phyloP scores from a whole-genome alignment of 2,329 filamentous ascomycete genomes.

The Fusarium goolgardi region DNA sequence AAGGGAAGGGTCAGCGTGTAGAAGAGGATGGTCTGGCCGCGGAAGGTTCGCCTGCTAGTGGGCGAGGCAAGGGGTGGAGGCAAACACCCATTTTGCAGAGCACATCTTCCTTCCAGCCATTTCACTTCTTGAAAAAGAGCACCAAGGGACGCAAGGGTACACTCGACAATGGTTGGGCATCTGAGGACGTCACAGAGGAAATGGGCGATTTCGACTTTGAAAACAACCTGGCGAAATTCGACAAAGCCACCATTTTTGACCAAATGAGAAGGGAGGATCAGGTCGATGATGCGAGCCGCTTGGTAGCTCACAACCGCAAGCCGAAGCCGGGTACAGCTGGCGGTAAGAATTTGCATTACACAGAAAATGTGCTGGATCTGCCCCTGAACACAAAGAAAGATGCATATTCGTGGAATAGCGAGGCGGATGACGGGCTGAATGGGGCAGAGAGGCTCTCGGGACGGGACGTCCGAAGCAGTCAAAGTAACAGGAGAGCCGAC shows the following conservation, averaged over 20 bases:
- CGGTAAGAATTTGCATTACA: conserved; percentile 91
- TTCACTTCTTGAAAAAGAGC: conserved; percentile 69
- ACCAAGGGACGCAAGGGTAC: conserved; percentile 58
- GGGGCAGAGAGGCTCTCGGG: conserved; percentile 61
- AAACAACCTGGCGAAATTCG: conserved; percentile 89
- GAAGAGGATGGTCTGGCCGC: conserved; percentile 45
- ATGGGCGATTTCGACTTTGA: conserved; percentile 96
- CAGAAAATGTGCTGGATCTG: conserved; percentile 87
- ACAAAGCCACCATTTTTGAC: conserved; percentile 91
- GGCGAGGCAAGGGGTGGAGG: conserved; percentile 66
- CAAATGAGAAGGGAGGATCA: conserved; percentile 90
- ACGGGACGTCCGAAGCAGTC: conserved; percentile 63
- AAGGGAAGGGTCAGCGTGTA: conserved; percentile 46
- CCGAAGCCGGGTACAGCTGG: conserved; percentile 76
- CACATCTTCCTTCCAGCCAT: conserved; percentile 72
- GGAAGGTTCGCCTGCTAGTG: conserved; percentile 46
- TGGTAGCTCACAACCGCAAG: conserved; percentile 87
- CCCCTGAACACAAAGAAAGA: conserved; percentile 56
- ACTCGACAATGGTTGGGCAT: conserved; percentile 87
- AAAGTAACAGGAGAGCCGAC: conserved; percentile 63
- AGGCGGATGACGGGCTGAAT: conserved; percentile 71
- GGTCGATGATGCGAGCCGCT: conserved; percentile 87
- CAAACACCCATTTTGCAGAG: conserved; percentile 71
- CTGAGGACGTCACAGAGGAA: conserved; percentile 95
- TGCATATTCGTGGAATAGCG: conserved; percentile 77